Percentiles rank a stretch among this genome's conserved stretches.
phyloP scores from a whole-genome alignment of 1,139 yeast genomes.

The Taphrina wiesneri region DNA sequence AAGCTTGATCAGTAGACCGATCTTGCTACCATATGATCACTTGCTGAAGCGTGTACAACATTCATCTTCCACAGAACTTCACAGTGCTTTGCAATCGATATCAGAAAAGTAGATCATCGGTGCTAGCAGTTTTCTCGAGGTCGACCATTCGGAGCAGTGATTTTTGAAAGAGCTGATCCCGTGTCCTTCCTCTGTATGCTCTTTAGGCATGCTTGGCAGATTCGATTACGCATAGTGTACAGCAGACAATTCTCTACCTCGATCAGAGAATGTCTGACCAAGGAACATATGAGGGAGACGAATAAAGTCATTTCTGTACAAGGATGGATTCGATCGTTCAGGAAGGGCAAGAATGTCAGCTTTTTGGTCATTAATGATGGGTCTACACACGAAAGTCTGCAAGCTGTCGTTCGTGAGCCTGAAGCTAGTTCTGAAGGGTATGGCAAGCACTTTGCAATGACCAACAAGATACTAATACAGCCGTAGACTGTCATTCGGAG shows the following conservation, averaged over 20 bases:
- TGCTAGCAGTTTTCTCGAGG: too few relatives aligned
- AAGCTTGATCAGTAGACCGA: not conserved
- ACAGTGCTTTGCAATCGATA: too few relatives aligned
- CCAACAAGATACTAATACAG: not conserved
- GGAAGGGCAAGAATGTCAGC: slow-evolving; percentile 71
- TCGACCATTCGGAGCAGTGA: not conserved
- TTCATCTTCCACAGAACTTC: too few relatives aligned
- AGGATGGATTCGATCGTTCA: slow-evolving; percentile 77
- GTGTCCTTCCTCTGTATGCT: not conserved
- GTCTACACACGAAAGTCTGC: slow-evolving; percentile 56
- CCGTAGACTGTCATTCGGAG: slow-evolving; percentile 49
- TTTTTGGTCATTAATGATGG: slow-evolving; percentile 84
- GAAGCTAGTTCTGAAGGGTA: not conserved
- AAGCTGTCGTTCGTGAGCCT: slow-evolving; percentile 52
- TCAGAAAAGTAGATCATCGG: too few relatives aligned
- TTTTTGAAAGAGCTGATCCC: not conserved
- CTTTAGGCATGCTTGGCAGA: not conserved
- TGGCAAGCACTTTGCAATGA: not conserved
- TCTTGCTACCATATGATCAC: not conserved
- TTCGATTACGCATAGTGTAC: not conserved
- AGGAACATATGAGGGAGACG: not conserved
- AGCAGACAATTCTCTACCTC: not conserved
- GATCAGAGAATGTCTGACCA: not conserved
- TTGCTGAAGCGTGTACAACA: slow-evolving; percentile 1
- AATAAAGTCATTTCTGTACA: not conserved